A percentile compares a stretch with the other conserved stretches of the same genome.
Evolutionary conservation across 345 rosid species (phyloP).

Genomic region (Lepidium aucheri): DNA sequence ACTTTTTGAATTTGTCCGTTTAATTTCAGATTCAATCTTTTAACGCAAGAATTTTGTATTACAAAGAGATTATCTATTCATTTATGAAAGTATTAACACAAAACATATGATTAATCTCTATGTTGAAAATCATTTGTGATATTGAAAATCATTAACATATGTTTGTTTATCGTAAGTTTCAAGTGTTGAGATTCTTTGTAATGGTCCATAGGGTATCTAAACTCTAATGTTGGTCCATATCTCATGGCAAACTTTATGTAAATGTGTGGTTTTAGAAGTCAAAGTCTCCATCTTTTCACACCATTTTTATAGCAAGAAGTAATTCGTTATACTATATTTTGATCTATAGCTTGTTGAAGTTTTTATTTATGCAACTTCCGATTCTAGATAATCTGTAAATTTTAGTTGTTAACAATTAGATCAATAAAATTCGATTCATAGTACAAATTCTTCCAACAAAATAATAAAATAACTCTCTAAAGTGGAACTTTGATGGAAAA

Average conservation of each 20-base stretch:
- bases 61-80: background rate
- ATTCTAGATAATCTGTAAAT: too few species aligned
- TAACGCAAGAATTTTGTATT: background rate
- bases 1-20: constrained; percentile 12
- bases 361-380: too few species aligned
- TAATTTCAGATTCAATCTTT: background rate
- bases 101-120: too few species aligned
- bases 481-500: too few species aligned
- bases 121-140: too few species aligned
- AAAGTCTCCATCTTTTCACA: constrained; percentile 14
- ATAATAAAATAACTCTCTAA: too few species aligned
- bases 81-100: background rate
- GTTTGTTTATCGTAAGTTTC: background rate
- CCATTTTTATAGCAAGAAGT: background rate
- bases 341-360: background rate
- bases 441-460: too few species aligned
- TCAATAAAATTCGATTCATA: too few species aligned
- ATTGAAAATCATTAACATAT: background rate
- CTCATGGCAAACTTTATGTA: background rate
- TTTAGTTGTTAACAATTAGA: too few species aligned
- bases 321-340: background rate
- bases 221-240: background rate
- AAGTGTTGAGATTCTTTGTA: background rate
- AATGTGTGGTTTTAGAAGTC: background rate
- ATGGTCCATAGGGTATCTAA: constrained; percentile 8